These are phyloP conservation scores for Aquilaria malaccensis DNA, from an alignment of 345 rosid species.

Conservation along the genomic window DNA sequence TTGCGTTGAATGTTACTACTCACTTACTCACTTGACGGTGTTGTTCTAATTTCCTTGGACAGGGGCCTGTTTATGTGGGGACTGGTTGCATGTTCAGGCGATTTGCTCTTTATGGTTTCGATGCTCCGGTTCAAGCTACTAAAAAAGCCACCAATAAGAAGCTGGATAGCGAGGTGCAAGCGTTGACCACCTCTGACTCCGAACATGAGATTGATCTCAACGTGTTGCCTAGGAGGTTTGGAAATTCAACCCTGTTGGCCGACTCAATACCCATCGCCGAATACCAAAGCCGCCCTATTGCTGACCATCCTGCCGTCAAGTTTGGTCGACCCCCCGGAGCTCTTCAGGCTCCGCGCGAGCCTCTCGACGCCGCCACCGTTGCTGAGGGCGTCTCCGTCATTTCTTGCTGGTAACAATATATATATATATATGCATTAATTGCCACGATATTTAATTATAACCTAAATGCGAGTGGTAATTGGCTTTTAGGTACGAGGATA, in stretches of 20 bases:
- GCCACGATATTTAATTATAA: no score
- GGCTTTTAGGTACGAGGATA: constrained; percentile 72
- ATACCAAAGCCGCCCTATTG: constrained; percentile 83
- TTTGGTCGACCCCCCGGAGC: constrained; percentile 88
- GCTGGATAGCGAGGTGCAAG: constrained; percentile 50
- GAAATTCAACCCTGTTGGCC: constrained; percentile 82
- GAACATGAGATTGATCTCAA: constrained; percentile 78
- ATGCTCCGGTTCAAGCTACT: constrained; percentile 44
- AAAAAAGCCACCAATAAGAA: constrained; percentile 20
- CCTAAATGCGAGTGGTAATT: no score
- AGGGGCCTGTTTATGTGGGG: constrained; percentile 96
- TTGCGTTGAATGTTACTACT: neutral
- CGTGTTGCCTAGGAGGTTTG: constrained; percentile 81
- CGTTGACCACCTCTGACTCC: constrained; percentile 60
- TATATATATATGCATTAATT: no score
- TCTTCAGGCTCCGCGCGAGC: constrained; percentile 71
- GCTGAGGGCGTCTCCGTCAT: constrained; percentile 93
- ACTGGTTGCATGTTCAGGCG: constrained; percentile 90
- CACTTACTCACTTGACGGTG: neutral
- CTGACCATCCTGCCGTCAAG: constrained; percentile 83
- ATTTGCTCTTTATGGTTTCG: constrained; percentile 89
- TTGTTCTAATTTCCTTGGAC: neutral
- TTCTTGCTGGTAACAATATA: constrained; percentile 63
- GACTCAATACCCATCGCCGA: constrained; percentile 82
- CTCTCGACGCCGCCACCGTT: constrained; percentile 79